Evolutionary conservation across 2,329 filamentous ascomycete species (phyloP).

Genomic region (Colletotrichum karsti): DNA sequence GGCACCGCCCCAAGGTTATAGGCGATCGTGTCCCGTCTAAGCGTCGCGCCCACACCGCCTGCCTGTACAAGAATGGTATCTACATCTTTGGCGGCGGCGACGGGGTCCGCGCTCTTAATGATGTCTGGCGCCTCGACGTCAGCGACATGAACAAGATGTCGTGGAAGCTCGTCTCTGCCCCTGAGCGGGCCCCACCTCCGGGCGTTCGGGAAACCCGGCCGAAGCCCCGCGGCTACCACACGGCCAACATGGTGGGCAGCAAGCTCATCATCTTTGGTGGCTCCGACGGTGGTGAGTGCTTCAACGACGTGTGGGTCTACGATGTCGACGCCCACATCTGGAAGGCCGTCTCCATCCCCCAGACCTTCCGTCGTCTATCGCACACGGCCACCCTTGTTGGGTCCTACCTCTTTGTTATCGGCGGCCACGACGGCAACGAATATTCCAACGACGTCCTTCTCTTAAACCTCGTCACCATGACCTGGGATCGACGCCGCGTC

Average conservation of each 20-base stretch:
- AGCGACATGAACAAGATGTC: constrained; percentile 73
- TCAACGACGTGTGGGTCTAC: constrained; percentile 78
- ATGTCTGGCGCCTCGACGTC: constrained; percentile 78
- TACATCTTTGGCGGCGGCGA: constrained; percentile 79
- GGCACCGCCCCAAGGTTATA: constrained; percentile 68
- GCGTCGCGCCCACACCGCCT: constrained; percentile 74
- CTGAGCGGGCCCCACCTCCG: constrained; percentile 41
- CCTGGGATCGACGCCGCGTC: constrained; percentile 74
- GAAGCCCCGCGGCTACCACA: constrained; percentile 75
- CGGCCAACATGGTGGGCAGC: constrained; percentile 76
- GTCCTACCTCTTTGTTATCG: constrained; percentile 75
- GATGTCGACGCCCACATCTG: constrained; percentile 70
- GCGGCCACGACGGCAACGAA: constrained; percentile 75
- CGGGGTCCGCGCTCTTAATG: constrained; percentile 74
- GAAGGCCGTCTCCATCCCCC: constrained; percentile 65
- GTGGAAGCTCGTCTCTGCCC: constrained; percentile 70
- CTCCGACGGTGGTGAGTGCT: constrained; percentile 76
- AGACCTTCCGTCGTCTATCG: constrained; percentile 71
- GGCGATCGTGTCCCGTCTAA: constrained; percentile 68
- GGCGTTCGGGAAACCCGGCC: constrained; percentile 53
- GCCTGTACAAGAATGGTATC: constrained; percentile 75
- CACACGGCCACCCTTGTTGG: constrained; percentile 76
- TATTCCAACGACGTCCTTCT: constrained; percentile 75
- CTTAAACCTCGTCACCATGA: constrained; percentile 76
- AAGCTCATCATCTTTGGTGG: constrained; percentile 78